These are phyloP conservation scores for Erythrophleum ivorense DNA, from an alignment of 331 rosid species.

Conservation along the genomic window DNA sequence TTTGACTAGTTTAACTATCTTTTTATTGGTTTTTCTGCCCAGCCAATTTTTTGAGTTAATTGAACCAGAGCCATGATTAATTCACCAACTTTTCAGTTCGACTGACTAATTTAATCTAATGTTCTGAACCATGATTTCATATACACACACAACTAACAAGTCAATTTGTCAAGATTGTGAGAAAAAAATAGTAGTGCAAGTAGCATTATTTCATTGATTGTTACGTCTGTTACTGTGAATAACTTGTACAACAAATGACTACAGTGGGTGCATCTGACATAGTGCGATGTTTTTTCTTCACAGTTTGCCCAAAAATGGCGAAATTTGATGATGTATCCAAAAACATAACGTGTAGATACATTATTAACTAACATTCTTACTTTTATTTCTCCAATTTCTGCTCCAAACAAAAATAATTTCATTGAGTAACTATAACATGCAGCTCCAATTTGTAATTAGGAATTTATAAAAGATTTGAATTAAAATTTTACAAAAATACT, in stretches of 20 bases:
- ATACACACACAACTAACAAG: background rate
- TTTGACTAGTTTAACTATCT: too few species aligned
- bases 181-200: too few species aligned
- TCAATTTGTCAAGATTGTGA: background rate
- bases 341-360: background rate
- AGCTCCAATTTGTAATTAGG: background rate
- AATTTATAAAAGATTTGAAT: background rate
- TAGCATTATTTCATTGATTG: too few species aligned
- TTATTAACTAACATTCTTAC: background rate
- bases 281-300: background rate
- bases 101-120: too few species aligned
- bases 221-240: background rate
- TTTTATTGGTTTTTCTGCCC: too few species aligned
- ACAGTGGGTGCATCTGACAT: background rate
- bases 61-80: too few species aligned
- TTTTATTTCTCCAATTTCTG: too few species aligned
- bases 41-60: too few species aligned
- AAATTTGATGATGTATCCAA: too few species aligned
- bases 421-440: background rate
- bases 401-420: background rate
- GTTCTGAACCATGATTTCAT: too few species aligned
- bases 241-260: background rate
- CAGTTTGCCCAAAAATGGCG: background rate
- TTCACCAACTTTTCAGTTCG: too few species aligned
- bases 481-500: background rate